Conservation (phyloP, 164 flowering plant genomes). For the Dillenia turbinata region DNA sequence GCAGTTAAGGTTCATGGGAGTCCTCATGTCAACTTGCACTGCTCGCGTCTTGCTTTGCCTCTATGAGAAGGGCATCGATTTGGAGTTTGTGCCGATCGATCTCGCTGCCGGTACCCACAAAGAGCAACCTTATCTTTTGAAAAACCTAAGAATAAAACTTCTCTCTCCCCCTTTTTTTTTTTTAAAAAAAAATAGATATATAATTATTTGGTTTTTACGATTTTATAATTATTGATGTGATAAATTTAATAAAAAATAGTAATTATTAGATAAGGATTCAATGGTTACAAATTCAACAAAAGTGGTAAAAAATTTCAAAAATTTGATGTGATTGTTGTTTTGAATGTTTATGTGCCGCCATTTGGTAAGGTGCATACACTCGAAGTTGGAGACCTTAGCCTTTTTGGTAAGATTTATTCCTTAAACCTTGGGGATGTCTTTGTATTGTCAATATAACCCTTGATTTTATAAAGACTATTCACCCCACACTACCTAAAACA, state of each 20-base stretch:
- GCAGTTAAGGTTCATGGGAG: conserved; percentile 29
- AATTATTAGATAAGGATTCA: no score
- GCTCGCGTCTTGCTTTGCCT: conserved; percentile 22
- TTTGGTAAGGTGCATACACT: conserved; percentile 35
- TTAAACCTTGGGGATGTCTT: no score
- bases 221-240: not conserved
- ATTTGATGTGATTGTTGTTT: not conserved
- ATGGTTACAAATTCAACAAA: no score
- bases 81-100: conserved; percentile 17
- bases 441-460: no score
- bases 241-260: no score
- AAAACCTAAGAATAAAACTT: not conserved
- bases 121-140: conserved; percentile 16
- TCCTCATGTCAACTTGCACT: conserved; percentile 24
- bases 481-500: not conserved
- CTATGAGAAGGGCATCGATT: conserved; percentile 17
- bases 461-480: not conserved
- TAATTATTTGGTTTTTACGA: no score
- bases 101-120: conserved; percentile 17
- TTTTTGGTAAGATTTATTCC: conserved; percentile 28
- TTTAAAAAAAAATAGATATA: no score
- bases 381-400: conserved; percentile 32
- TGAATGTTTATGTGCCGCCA: conserved; percentile 18
- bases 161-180: no score
- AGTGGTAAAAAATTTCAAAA: no score